These are phyloP conservation scores for Paspalum vaginatum DNA, from an alignment of 176 grass and related monocot genomes.

Conservation along the genomic window DNA sequence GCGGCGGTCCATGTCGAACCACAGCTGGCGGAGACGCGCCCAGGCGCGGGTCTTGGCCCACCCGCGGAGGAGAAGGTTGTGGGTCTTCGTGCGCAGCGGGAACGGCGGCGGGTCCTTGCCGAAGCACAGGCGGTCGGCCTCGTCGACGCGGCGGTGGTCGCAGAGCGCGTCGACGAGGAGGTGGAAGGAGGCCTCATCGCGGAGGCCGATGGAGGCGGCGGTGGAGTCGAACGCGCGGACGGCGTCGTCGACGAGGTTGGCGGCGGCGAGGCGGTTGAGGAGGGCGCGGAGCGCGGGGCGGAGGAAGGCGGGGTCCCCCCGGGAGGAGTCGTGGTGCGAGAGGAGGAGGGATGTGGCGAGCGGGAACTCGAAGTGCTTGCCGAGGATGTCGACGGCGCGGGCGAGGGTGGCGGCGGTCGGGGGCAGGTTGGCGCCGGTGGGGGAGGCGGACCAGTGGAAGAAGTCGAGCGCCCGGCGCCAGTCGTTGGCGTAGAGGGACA, in stretches of 20 bases:
- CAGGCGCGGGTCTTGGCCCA: constrained; percentile 73
- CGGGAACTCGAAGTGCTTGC: constrained; percentile 90
- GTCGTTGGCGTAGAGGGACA: constrained; percentile 83
- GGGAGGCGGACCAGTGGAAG: constrained; percentile 76
- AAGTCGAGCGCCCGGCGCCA: constrained; percentile 83
- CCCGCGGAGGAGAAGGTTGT: constrained; percentile 87
- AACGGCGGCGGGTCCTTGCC: constrained; percentile 49
- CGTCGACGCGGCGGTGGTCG: constrained; percentile 73
- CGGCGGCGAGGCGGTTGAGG: constrained; percentile 62
- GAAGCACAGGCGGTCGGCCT: constrained; percentile 78
- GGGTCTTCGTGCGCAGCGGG: constrained; percentile 63
- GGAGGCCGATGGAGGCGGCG: constrained; percentile 40
- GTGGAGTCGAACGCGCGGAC: constrained; percentile 46
- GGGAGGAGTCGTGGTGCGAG: constrained; percentile 47
- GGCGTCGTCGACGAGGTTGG: constrained; percentile 55
- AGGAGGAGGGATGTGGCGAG: constrained; percentile 65
- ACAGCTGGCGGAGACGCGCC: constrained; percentile 65
- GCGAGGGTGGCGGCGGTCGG: constrained; percentile 60
- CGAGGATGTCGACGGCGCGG: constrained; percentile 76
- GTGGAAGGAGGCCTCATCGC: constrained; percentile 69
- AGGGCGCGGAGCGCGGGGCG: constrained; percentile 54
- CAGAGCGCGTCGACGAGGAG: constrained; percentile 86
- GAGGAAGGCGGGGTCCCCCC: constrained; percentile 58
- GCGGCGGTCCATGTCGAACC: constrained; percentile 84
- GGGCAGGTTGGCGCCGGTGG: constrained; percentile 42